A percentile compares a stretch with the other conserved stretches of the same genome.
Conservation (phyloP, 495 filamentous ascomycete species). For the Daldinia vernicosa region DNA sequence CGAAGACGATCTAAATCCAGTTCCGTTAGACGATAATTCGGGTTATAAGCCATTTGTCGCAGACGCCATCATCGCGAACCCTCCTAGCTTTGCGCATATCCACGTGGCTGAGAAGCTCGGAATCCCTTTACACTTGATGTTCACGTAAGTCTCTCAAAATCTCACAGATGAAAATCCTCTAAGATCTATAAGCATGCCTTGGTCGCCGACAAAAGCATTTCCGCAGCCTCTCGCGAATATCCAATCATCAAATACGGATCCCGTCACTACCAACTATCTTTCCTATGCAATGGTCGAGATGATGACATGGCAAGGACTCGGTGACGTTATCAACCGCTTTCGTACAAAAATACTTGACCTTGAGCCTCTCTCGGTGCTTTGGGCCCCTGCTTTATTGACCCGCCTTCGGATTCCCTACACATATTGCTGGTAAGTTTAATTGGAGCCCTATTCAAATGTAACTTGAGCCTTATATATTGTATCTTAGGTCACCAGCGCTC, state of each 20-base stretch:
- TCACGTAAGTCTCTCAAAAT: slow-evolving; percentile 74
- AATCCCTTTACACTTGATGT: slow-evolving; percentile 82
- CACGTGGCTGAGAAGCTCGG: slow-evolving; percentile 84
- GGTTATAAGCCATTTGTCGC: slow-evolving; percentile 72
- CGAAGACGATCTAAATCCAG: slow-evolving; percentile 8
- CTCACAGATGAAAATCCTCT: slow-evolving; percentile 60
- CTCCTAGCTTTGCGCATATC: slow-evolving; percentile 81
- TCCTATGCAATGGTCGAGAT: slow-evolving; percentile 80
- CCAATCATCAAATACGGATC: slow-evolving; percentile 67
- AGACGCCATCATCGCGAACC: slow-evolving; percentile 85
- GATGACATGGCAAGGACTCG: slow-evolving; percentile 83
- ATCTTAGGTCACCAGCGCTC: slow-evolving; percentile 68
- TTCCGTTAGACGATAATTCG: slow-evolving; percentile 1
- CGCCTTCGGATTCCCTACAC: slow-evolving; percentile 76
- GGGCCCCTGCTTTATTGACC: slow-evolving; percentile 71
- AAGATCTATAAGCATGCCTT: slow-evolving; percentile 66
- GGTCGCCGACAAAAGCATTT: slow-evolving; percentile 72
- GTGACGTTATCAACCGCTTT: slow-evolving; percentile 78
- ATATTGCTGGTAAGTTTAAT: slow-evolving; percentile 70
- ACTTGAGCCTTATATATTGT: slow-evolving; percentile 42
- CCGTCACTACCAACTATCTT: slow-evolving; percentile 72
- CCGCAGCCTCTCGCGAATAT: slow-evolving; percentile 79
- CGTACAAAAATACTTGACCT: slow-evolving; percentile 70
- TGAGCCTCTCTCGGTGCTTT: slow-evolving; percentile 71
- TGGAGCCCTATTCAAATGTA: neutral